Evolutionary conservation across 208 protist species (phyloP), one percentile per base, ranked within the genome.

Genomic region (Acanthamoeba lenticulata): DNA sequence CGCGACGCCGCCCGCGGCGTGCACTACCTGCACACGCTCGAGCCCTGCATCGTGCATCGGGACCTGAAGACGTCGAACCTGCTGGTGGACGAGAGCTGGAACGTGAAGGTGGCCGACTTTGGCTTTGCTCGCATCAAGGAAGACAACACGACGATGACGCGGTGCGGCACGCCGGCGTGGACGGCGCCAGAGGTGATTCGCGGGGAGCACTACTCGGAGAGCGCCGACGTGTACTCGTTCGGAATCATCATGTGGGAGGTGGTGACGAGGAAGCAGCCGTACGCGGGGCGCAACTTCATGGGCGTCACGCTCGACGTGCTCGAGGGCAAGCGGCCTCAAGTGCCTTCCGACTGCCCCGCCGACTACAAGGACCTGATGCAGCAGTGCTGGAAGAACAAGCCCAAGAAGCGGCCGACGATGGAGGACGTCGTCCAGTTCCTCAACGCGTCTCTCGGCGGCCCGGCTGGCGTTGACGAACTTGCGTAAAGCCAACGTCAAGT

Each of bases 161-260:
- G 52, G 15, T 65, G 79, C 52, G 79, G 44, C 29, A 65, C 79
- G 29, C 79, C 79, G 5, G 47, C 47, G 29, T 89, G 44, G 79
- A 89, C 79, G 32, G 79, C 79, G n/a, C 79, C 79, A n/a, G 79
- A 88, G 79, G 45, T 88, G 15, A 88, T 88, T 19, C 42, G 79
- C 9, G 79, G 79, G 0, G 79, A 88, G 29, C 45, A 38, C 7
- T 88, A 88, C 79, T 44, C 45, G 27, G 79, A 88, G 47, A 6
- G 7, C 42, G 79, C 79, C 1, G 79, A 88, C 79, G 47, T 88
- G n/a, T 88, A 88, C 45, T 60, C 42, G 42, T 88, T 88, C 45
- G 79, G 79, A 40, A 88, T 88, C 42, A 60, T 88, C 79, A 49
- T 88, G 42, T 88, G 79, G 79, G 79, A 88, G 79, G 40, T 88